phyloP scores from a whole-genome alignment of 257 asterid genomes.

The Salvia miltiorrhiza region DNA sequence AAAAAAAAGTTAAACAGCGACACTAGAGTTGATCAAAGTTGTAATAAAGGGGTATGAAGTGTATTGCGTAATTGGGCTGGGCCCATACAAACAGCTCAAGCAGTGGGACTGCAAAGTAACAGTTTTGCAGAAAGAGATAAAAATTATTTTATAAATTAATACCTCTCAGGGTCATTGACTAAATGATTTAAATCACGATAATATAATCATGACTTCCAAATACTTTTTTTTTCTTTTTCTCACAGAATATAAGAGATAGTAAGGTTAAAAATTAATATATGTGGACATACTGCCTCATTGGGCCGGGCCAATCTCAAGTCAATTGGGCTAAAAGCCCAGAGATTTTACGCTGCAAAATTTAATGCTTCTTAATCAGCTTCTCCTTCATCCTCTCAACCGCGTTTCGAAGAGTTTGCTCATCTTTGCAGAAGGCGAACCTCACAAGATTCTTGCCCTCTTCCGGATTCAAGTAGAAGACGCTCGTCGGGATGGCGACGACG shows the following conservation, averaged over 20 bases:
- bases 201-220: not conserved
- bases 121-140: too few species aligned
- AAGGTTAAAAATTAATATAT: not conserved
- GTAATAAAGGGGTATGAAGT: too few species aligned
- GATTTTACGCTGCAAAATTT: not conserved
- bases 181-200: not conserved
- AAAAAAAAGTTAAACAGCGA: too few species aligned
- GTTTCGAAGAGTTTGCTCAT: slow-evolving; percentile 41
- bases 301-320: not conserved
- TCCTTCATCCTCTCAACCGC: slow-evolving; percentile 31
- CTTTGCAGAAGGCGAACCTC: slow-evolving; percentile 96
- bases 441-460: slow-evolving; percentile 95
- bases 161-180: not conserved
- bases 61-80: too few species aligned
- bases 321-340: not conserved
- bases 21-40: too few species aligned
- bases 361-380: slow-evolving; percentile 29
- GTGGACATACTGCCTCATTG: not conserved
- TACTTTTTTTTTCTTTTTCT: not conserved
- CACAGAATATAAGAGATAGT: not conserved
- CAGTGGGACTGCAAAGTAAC: too few species aligned
- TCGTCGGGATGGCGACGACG: slow-evolving; percentile 91
- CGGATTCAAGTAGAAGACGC: slow-evolving; percentile 82
- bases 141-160: too few species aligned
- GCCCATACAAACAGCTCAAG: too few species aligned